Percentiles rank a stretch among this genome's conserved stretches.
Conservation (phyloP, 169 alveolate species). For the Eimeria acervulina region DNA sequence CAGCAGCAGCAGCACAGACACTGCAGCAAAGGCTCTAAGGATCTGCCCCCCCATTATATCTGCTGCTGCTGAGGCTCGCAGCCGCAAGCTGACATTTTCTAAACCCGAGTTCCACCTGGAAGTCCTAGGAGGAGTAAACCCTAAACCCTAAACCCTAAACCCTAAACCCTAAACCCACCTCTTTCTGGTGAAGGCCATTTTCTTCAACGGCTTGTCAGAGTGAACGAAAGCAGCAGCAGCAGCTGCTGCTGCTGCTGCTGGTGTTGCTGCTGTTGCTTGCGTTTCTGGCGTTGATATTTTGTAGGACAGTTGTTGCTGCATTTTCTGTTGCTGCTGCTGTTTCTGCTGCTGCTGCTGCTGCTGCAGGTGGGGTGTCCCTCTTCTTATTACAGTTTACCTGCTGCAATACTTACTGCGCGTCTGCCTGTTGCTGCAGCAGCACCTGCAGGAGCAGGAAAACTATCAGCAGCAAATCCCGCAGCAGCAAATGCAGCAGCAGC, state of each 20-base stretch:
- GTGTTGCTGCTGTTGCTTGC: background rate
- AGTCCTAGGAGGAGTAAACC: background rate
- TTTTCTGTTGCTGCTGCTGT: background rate
- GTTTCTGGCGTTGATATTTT: background rate
- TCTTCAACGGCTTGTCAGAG: too few relatives aligned
- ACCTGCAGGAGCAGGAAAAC: too few relatives aligned
- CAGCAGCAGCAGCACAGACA: conserved; percentile 17
- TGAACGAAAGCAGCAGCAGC: too few relatives aligned
- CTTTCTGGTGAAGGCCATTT: background rate
- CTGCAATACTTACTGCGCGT: background rate
- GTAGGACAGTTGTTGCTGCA: conserved; percentile 3
- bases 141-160: background rate
- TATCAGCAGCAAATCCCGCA: too few relatives aligned
- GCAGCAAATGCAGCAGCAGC: too few relatives aligned
- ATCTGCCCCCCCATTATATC: background rate
- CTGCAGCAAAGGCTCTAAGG: background rate
- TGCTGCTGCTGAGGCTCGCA: too few relatives aligned
- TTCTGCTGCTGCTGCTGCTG: too few relatives aligned
- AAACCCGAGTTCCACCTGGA: background rate
- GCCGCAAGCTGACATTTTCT: background rate
- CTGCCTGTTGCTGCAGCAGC: background rate
- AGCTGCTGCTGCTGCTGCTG: conserved; percentile 21
- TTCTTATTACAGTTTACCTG: background rate
- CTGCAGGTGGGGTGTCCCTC: background rate
- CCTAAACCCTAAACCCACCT: background rate